Evolutionary conservation across 179 eudicot species (phyloP).

Genomic region (Dionaea muscipula): DNA sequence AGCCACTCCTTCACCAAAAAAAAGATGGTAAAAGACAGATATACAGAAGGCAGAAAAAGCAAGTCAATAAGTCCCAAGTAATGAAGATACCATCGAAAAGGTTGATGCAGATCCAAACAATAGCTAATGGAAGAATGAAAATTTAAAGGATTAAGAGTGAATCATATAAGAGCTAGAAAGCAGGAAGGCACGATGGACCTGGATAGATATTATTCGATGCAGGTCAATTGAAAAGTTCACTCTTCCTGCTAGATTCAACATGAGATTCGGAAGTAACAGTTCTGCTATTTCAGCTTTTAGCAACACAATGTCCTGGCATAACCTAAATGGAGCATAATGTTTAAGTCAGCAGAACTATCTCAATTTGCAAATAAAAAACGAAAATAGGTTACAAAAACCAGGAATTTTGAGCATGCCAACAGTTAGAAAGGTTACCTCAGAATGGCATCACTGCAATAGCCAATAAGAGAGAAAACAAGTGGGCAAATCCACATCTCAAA

Average conservation of each 20-base stretch:
- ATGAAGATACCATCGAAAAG: no score
- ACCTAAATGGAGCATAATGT: conserved; percentile 29
- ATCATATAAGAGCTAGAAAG: no score
- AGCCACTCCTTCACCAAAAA: not conserved
- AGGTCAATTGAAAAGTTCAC: conserved; percentile 50
- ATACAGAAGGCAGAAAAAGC: no score
- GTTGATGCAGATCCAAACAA: no score
- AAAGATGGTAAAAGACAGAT: no score
- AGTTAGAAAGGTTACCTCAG: conserved; percentile 44
- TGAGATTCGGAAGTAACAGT: conserved; percentile 57
- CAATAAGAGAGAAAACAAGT: conserved; percentile 65
- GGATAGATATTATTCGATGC: conserved; percentile 56
- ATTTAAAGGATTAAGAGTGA: no score
- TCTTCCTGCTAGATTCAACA: conserved; percentile 70
- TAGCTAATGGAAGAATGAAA: no score
- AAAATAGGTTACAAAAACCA: not conserved
- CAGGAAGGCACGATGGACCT: conserved; percentile 27
- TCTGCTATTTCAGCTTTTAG: conserved; percentile 91
- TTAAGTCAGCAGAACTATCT: not conserved
- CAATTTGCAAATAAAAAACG: not conserved
- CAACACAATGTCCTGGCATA: conserved; percentile 83
- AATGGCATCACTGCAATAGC: conserved; percentile 62
- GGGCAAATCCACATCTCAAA: conserved; percentile 89
- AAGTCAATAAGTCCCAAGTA: no score
- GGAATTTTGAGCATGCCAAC: not conserved